Percentiles rank a stretch among this genome's conserved stretches.
Conservation (phyloP, 2,329 filamentous ascomycete genomes). For the Hymenoscyphus albidus region DNA sequence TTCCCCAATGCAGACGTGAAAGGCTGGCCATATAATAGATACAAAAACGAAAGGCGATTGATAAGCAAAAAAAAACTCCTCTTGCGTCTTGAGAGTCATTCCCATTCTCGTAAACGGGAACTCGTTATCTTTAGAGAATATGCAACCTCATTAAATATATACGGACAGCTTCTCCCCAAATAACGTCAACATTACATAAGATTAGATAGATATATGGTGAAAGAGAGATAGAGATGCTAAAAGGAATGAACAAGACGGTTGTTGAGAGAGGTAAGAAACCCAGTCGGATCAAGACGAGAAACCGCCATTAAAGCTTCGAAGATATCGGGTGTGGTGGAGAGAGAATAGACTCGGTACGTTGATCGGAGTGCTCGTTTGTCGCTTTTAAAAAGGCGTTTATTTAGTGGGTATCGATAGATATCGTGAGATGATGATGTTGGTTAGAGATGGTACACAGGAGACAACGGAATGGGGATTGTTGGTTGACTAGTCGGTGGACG, state of each 20-base stretch:
- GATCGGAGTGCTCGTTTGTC: conserved; percentile 17
- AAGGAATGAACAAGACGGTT: neutral
- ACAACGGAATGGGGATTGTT: neutral
- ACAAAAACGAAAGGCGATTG: neutral
- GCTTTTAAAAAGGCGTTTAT: conserved; percentile 6
- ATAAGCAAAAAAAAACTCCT: neutral
- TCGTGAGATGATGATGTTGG: conserved; percentile 15
- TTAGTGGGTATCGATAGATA: conserved; percentile 13
- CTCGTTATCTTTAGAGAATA: neutral
- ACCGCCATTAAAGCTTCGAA: neutral
- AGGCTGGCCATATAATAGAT: neutral
- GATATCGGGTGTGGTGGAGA: conserved; percentile 17
- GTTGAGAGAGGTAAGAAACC: neutral
- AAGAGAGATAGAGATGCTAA: neutral
- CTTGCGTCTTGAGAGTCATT: neutral
- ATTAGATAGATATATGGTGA: conserved; percentile 14
- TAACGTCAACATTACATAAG: conserved; percentile 8
- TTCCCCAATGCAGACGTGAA: conserved; percentile 9
- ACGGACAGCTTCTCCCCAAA: conserved; percentile 14
- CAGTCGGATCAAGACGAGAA: neutral
- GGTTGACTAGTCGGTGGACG: neutral
- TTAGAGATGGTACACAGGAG: conserved; percentile 1
- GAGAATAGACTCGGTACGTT: conserved; percentile 18
- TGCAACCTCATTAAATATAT: conserved; percentile 7
- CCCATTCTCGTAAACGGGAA: conserved; percentile 3